phyloP scores from a whole-genome alignment of 2,329 filamentous ascomycete genomes.

The Monosporascus sp. region DNA sequence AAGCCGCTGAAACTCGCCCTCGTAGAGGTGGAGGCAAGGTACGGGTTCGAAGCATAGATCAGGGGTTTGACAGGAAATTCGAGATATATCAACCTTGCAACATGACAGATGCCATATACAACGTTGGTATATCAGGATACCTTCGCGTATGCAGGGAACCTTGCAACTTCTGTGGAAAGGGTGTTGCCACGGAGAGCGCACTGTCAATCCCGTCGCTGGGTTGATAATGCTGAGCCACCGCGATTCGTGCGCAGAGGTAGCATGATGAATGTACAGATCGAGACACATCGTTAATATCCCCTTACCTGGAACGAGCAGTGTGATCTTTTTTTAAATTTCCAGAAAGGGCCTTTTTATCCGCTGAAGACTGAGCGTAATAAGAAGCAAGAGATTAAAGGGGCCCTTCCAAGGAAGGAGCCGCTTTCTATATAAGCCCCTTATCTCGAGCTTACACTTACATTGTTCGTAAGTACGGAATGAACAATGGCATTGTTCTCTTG shows the following conservation, averaged over 20 bases:
- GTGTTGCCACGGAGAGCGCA: neutral
- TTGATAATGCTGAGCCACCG: neutral
- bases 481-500: too few species aligned
- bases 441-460: too few species aligned
- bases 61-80: neutral
- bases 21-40: neutral
- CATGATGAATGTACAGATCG: neutral
- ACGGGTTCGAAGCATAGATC: neutral
- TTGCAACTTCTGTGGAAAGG: neutral
- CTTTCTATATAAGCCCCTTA: too few species aligned
- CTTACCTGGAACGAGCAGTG: neutral
- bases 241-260: neutral
- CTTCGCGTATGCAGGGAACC: neutral
- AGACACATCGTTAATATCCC: neutral
- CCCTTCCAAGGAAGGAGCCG: too few species aligned
- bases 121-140: neutral
- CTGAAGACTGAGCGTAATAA: too few species aligned
- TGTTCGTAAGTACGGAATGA: too few species aligned
- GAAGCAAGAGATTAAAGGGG: too few species aligned
- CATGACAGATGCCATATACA: neutral
- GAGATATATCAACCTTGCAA: neutral
- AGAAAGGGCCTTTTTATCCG: too few species aligned
- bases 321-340: too few species aligned
- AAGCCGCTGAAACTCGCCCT: neutral
- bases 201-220: neutral